These are phyloP conservation scores for Galerina sulciceps DNA, from an alignment of 768 basidiomycete species.

Conservation along the genomic window DNA sequence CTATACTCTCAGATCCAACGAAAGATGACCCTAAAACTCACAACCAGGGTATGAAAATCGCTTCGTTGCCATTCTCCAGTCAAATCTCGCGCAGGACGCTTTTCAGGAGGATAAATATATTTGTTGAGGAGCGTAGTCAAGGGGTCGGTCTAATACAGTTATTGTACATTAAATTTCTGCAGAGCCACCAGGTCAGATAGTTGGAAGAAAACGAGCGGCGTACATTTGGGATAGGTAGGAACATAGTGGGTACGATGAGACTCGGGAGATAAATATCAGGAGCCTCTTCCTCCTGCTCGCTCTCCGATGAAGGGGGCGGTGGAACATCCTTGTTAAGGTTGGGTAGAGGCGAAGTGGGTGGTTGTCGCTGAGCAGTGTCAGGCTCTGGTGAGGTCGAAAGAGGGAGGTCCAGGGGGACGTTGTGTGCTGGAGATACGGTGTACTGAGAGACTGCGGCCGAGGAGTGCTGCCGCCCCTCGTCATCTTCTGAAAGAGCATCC, in stretches of 20 bases:
- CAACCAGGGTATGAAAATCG: slow-evolving; percentile 82
- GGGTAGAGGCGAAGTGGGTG: slow-evolving; percentile 30
- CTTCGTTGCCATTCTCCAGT: slow-evolving; percentile 73
- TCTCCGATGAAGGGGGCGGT: slow-evolving; percentile 47
- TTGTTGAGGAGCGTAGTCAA: slow-evolving; percentile 81
- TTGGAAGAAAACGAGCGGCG: slow-evolving; percentile 55
- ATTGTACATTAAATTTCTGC: slow-evolving; percentile 50
- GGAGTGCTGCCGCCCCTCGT: slow-evolving; percentile 28
- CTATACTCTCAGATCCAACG: slow-evolving; percentile 5
- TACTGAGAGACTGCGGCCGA: slow-evolving; percentile 35
- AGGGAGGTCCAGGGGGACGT: slow-evolving; percentile 46
- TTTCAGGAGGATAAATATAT: slow-evolving; percentile 80
- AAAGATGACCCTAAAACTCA: slow-evolving; percentile 44
- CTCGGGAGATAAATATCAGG: slow-evolving; percentile 71
- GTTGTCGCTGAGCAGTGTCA: slow-evolving; percentile 12
- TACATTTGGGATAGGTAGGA: slow-evolving; percentile 89
- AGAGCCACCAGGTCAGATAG: slow-evolving; percentile 67
- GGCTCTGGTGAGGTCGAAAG: slow-evolving; percentile 25
- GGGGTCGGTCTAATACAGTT: slow-evolving; percentile 76
- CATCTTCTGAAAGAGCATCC: slow-evolving; percentile 45
- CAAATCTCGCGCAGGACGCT: slow-evolving; percentile 72
- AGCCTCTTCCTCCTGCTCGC: slow-evolving; percentile 51
- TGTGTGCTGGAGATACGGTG: slow-evolving; percentile 41
- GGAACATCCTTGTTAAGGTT: slow-evolving; percentile 62
- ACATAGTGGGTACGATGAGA: slow-evolving; percentile 76